Evolutionary conservation across 441 rosid genomes (phyloP).

Genomic region (Populus hybrid): DNA sequence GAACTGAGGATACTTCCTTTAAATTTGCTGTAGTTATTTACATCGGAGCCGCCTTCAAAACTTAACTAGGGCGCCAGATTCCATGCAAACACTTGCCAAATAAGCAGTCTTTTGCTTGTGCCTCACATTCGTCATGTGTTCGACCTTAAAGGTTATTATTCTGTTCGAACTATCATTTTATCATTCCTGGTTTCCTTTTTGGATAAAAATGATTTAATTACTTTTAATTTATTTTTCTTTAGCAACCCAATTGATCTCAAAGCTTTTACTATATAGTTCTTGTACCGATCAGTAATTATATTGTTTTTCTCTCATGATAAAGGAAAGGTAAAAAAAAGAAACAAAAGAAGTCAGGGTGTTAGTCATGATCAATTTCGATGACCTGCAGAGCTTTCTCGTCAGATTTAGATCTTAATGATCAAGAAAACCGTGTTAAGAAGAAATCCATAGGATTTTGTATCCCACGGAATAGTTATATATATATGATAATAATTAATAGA

Average conservation of each 20-base stretch:
- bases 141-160: slow-evolving; percentile 8
- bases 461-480: not conserved
- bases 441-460: not conserved
- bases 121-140: slow-evolving; percentile 6
- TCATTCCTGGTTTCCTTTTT: not conserved
- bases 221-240: no score
- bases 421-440: not conserved
- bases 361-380: not conserved
- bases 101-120: not conserved
- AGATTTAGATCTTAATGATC: not conserved
- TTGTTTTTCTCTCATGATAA: not conserved
- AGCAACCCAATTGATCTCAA: no score
- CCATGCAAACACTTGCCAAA: slow-evolving; percentile 17
- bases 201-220: no score
- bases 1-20: not conserved
- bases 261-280: not conserved
- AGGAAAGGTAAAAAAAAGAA: no score
- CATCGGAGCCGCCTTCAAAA: not conserved
- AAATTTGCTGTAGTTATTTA: not conserved
- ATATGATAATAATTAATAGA: not conserved
- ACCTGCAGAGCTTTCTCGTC: not conserved
- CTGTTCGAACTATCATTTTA: not conserved
- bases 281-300: not conserved
- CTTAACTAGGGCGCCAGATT: not conserved
- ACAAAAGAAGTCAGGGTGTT: not conserved